Base-by-base conservation (phyloP, 768 basidiomycete genomes). In the Chalciporus chontae region DNA sequence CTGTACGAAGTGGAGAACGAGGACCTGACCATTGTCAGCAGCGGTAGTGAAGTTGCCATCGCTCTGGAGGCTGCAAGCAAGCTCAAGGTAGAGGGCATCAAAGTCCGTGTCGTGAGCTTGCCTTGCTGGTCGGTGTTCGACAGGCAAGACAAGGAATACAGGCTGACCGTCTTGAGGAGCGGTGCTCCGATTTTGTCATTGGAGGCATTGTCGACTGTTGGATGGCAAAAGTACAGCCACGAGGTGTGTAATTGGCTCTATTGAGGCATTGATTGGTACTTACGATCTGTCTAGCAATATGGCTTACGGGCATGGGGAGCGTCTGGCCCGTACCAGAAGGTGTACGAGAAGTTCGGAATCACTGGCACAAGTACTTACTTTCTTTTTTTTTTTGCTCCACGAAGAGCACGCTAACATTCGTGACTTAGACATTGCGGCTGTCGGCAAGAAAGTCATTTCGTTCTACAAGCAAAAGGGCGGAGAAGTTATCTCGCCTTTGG, bases 51-150 rank as follows among this genome's bases (percentile, higher is more conserved):
- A 72, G 92, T 95, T 57, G 62, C 76, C 61, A 90, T 97, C 58
- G 90, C 85, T 34, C 71, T 94, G 49, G 94, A 93, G 67, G 92
- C 94, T 17, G 90, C 90, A 46, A 76, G 77, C 67, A 79, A 84
- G 71, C 84, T 97, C 61, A 80, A 79, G 65, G 77, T 73, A 45
- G 77, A 88, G 70, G 92, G 90, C 47, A 62, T 90, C 71, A 90
- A 84, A 73, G 83, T 80, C 53, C 83, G 94, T 29, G 69, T 96
- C 42, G 92, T 93, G 64, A 87, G 84, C 65, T 71, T 96, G 66
- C 94, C 94, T 11, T 95, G 90, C 70, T 90, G 89, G 87, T 77
- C 87, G 50, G 80, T 89, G 49, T 95, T 90, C 65, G 88, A 94
- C 68, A 77, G 80, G 61, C 94, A 97, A 71, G 73, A 80, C 54